These are phyloP conservation scores for Stachybotrys elegans DNA, from an alignment of 2,329 filamentous ascomycete genomes.

Conservation along the genomic window DNA sequence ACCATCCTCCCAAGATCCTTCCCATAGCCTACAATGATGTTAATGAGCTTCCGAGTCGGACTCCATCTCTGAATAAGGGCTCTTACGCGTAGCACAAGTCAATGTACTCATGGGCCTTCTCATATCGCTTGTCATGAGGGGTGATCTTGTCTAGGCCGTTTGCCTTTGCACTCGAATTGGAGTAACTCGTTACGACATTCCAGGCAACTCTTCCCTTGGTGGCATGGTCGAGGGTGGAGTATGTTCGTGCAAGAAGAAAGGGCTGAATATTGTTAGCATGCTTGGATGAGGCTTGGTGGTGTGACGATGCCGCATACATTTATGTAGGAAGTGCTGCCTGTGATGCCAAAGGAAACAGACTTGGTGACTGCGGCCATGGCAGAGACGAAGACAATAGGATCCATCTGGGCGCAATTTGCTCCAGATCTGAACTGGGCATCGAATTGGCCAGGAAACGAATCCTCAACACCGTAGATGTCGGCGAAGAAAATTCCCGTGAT, in stretches of 20 bases:
- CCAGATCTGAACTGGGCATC: constrained; percentile 32
- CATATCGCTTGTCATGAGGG: constrained; percentile 7
- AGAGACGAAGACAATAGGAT: constrained; percentile 52
- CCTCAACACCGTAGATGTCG: constrained; percentile 32
- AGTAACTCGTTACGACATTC: constrained; percentile 10
- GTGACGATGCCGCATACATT: neutral
- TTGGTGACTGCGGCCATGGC: constrained; percentile 62
- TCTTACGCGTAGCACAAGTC: constrained; percentile 5
- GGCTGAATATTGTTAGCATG: constrained; percentile 1
- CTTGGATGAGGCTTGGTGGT: neutral
- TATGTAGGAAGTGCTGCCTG: constrained; percentile 46
- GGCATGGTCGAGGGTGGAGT: constrained; percentile 8
- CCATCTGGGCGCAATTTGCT: constrained; percentile 62
- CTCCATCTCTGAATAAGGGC: no score
- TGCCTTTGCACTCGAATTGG: constrained; percentile 6
- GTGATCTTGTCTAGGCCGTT: constrained; percentile 5
- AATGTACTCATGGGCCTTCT: constrained; percentile 8
- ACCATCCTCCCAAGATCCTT: constrained; percentile 6
- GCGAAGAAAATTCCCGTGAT: constrained; percentile 61
- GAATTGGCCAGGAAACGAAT: constrained; percentile 15
- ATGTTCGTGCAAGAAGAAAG: constrained; percentile 6
- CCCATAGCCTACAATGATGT: constrained; percentile 6
- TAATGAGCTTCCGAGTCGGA: no score
- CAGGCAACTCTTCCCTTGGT: constrained; percentile 7
- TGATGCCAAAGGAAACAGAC: constrained; percentile 59